phyloP scores from a whole-genome alignment of 2,329 filamentous ascomycete species.

The Colletotrichum australisinense region DNA sequence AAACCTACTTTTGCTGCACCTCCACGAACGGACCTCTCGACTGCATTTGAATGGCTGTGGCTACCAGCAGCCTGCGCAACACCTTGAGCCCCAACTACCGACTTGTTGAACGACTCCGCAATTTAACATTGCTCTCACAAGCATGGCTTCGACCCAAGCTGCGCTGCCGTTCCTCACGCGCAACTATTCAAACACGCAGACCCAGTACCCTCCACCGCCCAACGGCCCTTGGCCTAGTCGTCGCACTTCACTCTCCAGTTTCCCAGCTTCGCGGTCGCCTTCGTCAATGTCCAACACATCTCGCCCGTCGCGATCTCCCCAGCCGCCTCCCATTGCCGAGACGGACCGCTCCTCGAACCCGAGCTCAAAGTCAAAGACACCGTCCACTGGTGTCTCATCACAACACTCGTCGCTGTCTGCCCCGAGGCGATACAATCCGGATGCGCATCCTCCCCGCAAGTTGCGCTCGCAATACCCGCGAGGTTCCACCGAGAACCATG shows the following conservation, averaged over 20 bases:
- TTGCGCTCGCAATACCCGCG: conserved; percentile 81
- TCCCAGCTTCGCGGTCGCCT: conserved; percentile 68
- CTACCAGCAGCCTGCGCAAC: conserved; percentile 29
- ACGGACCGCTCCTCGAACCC: conserved; percentile 68
- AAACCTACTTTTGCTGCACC: conserved; percentile 27
- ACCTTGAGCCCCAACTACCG: conserved; percentile 17
- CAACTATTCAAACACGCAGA: conserved; percentile 50
- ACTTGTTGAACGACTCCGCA: conserved; percentile 28
- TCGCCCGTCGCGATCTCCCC: conserved; percentile 66
- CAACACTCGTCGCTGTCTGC: conserved; percentile 71
- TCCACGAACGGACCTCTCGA: conserved; percentile 31
- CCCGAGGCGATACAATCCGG: conserved; percentile 61
- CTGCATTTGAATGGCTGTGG: conserved; percentile 31
- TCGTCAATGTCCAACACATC: conserved; percentile 68
- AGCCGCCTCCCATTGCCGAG: conserved; percentile 59
- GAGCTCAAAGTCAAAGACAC: conserved; percentile 69
- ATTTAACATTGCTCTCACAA: conserved; percentile 20
- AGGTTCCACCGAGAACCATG: conserved; percentile 87
- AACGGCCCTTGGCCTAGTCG: conserved; percentile 46
- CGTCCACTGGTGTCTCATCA: conserved; percentile 67
- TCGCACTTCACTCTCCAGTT: conserved; percentile 72
- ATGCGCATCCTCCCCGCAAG: conserved; percentile 64
- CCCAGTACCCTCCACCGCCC: conserved; percentile 44
- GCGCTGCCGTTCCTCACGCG: conserved; percentile 56
- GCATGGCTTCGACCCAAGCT: conserved; percentile 54